phyloP scores from a whole-genome alignment of 1,284 basidiomycete genomes.

The Pseudozyma sp. region DNA sequence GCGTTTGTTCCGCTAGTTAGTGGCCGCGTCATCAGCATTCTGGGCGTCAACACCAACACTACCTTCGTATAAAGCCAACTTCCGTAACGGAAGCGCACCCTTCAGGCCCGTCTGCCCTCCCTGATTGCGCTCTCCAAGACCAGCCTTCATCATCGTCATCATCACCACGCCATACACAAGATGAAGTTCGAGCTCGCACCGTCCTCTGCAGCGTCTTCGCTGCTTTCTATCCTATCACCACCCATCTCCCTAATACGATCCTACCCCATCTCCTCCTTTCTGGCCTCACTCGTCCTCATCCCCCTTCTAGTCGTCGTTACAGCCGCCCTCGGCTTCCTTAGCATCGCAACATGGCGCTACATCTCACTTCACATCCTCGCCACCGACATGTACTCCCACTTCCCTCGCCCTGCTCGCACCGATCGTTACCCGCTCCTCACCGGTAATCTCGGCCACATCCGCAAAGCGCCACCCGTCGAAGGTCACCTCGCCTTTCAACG shows the following conservation, averaged over 20 bases:
- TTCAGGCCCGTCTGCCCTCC: too few species aligned
- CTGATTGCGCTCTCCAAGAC: too few species aligned
- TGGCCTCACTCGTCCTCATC: constrained; percentile 10
- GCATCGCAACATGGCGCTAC: constrained; percentile 16
- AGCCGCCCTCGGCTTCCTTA: constrained; percentile 2
- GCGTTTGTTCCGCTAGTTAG: too few species aligned
- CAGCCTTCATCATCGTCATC: neutral
- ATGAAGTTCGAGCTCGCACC: constrained; percentile 26
- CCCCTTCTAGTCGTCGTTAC: constrained; percentile 6
- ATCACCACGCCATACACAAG: neutral
- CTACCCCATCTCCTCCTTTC: constrained; percentile 11
- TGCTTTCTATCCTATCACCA: neutral
- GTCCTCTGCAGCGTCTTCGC: neutral
- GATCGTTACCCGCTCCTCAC: constrained; percentile 29
- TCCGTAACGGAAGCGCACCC: too few species aligned
- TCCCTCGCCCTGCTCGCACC: constrained; percentile 24
- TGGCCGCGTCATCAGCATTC: too few species aligned
- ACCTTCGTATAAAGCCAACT: too few species aligned
- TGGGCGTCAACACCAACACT: too few species aligned
- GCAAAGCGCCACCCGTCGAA: constrained; percentile 33
- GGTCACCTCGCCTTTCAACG: constrained; percentile 37
- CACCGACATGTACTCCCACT: constrained; percentile 41
- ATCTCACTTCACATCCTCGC: constrained; percentile 27
- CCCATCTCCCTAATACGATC: constrained; percentile 8
- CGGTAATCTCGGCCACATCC: constrained; percentile 39